Evolutionary conservation across 768 basidiomycete species (phyloP), one percentile per base, ranked within the genome.

Genomic region (Podaxis sp.): DNA sequence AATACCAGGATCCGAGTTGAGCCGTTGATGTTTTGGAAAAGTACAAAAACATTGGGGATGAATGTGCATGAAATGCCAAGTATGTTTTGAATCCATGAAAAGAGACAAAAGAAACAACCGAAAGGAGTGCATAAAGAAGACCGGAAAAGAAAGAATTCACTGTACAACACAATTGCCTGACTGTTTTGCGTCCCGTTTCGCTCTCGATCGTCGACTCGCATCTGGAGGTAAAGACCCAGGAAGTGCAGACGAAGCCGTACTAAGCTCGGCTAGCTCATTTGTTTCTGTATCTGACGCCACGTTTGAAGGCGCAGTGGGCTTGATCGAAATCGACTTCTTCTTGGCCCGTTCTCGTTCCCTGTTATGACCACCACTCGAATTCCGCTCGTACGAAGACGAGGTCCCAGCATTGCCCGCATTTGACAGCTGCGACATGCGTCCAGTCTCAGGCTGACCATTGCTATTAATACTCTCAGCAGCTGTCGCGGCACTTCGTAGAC

Each of bases 401-500:
- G 60, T 52, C 5, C 55, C 62, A 26, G 48, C 33, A 30, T 41
- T 60, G 48, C 48, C 38, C 60, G 56, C 40, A 28, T 54, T 57
- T 13, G 69, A 69, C 17, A 66, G 52, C 37, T 60, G 63, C 6
- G 69, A 69, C 20, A 58, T 48, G 6, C 66, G 64, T 17, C 58
- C 60, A 40, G 36, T 40, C 38, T 53, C 59, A 8, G 50, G 5
- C 38, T 36, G 44, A 36, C 44, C 33, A 30, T 73, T 70, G 71
- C 72, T 66, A 75, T 80, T 41, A 71, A 74, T 71, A 62, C 79
- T 80, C 68, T 78, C 84, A 56, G 70, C 76, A 13, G 81, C 79
- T 11, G 84, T 87, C 2, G 77, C 81, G 15, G 81, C 82, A 65
- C 86, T 87, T 44, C 83, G 79, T 68, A 88, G 64, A 67, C 89